Evolutionary conservation across 129 eudicot genomes (phyloP).

Genomic region (Chrysanthemum makinoi): DNA sequence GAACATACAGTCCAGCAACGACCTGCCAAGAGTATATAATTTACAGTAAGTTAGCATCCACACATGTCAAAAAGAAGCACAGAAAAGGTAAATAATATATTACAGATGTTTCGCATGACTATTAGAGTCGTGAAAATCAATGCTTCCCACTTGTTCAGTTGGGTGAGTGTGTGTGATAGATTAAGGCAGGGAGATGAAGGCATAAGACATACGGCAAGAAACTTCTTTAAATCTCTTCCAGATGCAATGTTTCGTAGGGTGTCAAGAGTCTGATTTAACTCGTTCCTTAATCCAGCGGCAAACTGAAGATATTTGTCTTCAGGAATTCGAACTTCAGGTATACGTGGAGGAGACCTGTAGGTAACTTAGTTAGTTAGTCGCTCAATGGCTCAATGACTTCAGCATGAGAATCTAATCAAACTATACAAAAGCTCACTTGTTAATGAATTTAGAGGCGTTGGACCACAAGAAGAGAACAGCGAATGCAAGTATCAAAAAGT

Average conservation of each 20-base stretch:
- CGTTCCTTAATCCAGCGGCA: slow-evolving; percentile 66
- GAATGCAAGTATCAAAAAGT: slow-evolving; percentile 53
- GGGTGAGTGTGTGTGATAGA: neutral
- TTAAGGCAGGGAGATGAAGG: slow-evolving; percentile 2
- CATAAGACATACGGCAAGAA: slow-evolving; percentile 59
- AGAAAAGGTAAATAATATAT: neutral
- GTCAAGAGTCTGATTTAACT: slow-evolving; percentile 53
- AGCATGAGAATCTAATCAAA: neutral
- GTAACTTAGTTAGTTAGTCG: neutral
- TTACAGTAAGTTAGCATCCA: slow-evolving; percentile 11
- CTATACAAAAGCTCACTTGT: slow-evolving; percentile 46
- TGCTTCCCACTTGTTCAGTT: no score
- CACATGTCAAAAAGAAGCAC: neutral
- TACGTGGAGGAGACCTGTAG: slow-evolving; percentile 64
- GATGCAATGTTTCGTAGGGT: slow-evolving; percentile 65
- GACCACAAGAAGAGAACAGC: slow-evolving; percentile 81
- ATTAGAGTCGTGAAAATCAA: no score
- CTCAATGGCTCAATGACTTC: slow-evolving; percentile 12
- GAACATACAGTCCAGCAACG: slow-evolving; percentile 67
- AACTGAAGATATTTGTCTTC: slow-evolving; percentile 55
- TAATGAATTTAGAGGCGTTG: slow-evolving; percentile 66
- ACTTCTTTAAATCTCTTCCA: slow-evolving; percentile 83
- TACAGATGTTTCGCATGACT: neutral
- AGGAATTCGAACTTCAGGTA: slow-evolving; percentile 77
- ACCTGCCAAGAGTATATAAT: slow-evolving; percentile 44